Conservation (phyloP, 176 grass and related monocot genomes). For the Areca catechu region DNA sequence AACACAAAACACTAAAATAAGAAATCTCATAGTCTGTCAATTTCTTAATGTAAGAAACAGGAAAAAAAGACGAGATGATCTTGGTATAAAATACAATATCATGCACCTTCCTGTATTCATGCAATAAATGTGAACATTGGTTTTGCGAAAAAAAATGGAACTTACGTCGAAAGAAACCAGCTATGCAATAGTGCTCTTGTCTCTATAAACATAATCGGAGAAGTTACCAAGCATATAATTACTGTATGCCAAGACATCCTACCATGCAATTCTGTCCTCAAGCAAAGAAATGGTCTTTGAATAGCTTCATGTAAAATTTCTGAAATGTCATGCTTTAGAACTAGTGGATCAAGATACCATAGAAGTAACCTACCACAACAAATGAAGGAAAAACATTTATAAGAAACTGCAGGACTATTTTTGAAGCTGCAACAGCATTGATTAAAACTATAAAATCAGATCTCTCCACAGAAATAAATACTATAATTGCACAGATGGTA, state of each 20-base stretch:
- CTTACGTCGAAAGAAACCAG: constrained; percentile 79
- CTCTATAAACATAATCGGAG: constrained; percentile 53
- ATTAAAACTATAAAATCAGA: no score
- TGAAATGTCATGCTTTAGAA: constrained; percentile 60
- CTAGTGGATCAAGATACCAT: constrained; percentile 71
- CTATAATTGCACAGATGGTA: no score
- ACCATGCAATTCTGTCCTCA: constrained; percentile 58
- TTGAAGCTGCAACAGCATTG: no score
- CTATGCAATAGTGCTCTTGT: constrained; percentile 47
- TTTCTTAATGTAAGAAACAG: no score
- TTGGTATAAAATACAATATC: no score
- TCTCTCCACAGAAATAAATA: no score
- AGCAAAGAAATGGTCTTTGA: constrained; percentile 63
- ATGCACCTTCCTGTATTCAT: no score
- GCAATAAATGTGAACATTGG: no score
- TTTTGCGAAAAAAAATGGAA: constrained; percentile 1
- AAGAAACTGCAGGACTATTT: not conserved
- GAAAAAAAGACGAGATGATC: no score
- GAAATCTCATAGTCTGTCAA: no score
- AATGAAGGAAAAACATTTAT: not conserved
- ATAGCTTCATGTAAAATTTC: constrained; percentile 44
- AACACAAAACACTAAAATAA: no score
- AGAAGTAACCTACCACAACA: constrained; percentile 35
- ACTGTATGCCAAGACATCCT: constrained; percentile 41
- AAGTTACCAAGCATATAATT: constrained; percentile 58